phyloP scores from a whole-genome alignment of 139 green algal genomes.

The Diplosphaera chodatii region DNA sequence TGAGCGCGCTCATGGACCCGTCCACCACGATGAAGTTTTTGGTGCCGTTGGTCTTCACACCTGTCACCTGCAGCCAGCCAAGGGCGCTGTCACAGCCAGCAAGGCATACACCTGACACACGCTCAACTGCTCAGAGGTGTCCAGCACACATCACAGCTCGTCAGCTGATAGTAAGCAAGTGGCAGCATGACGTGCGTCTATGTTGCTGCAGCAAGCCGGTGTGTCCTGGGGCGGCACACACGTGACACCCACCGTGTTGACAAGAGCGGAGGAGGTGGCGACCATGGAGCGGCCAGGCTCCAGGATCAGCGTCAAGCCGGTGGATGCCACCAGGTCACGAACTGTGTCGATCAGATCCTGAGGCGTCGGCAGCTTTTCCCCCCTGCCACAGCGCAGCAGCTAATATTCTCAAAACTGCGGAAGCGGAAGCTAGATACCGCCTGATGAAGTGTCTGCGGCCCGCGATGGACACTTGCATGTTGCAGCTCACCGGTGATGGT shows the following conservation, averaged over 20 bases:
- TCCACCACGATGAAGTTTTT: conserved; percentile 97
- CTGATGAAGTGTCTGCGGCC: too few relatives aligned
- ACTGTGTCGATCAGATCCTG: conserved; percentile 92
- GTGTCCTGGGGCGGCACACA: too few relatives aligned
- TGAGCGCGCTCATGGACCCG: conserved; percentile 93
- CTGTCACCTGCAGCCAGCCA: conserved; percentile 39
- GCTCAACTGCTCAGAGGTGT: too few relatives aligned
- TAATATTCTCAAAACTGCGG: too few relatives aligned
- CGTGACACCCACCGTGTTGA: conserved; percentile 69
- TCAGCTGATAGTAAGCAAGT: too few relatives aligned
- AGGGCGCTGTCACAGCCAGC: too few relatives aligned
- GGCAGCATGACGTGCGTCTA: too few relatives aligned
- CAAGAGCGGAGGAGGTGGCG: conserved; percentile 68
- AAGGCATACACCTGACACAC: too few relatives aligned
- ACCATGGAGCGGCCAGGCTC: conserved; percentile 94
- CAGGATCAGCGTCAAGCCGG: conserved; percentile 88
- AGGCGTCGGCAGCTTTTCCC: conserved; percentile 74
- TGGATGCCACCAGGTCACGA: conserved; percentile 57
- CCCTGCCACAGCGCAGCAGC: conserved; percentile 28
- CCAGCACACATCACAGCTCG: too few relatives aligned
- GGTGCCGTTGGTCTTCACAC: conserved; percentile 93
- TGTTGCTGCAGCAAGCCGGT: too few relatives aligned
- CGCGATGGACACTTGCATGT: too few relatives aligned
- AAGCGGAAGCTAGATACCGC: neutral
- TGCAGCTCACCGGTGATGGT: conserved; percentile 62